Evolutionary conservation across 2,329 filamentous ascomycete species (phyloP), one percentile per base, ranked within the genome.

Genomic region (Pseudogymnoascus sp.): DNA sequence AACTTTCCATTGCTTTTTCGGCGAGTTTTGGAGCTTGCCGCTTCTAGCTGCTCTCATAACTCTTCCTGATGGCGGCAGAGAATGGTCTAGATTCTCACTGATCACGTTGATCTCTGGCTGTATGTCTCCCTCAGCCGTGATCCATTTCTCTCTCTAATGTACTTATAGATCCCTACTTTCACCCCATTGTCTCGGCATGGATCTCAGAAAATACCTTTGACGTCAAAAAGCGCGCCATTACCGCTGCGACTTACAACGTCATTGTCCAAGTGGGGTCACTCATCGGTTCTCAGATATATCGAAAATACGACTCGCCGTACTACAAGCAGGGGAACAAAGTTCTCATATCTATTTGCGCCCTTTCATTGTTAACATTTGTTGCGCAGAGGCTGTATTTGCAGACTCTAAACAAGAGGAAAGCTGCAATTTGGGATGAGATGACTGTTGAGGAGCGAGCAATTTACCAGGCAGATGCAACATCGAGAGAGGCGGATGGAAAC

Each of bases 311-410:
- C 63, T 76, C 77, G 5, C 83, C 83, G 0, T 80, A 82, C 68
- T 87, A 85, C 70, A 80, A 82, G 64, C 77, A 69, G 3, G 84
- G 84, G 7, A 87, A 87, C 73, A 82, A 77, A 23, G 79, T 85
- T 2, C 76, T 85, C 59, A 79, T 87, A 23, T 80, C 76, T 1
- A 76, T 87, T 59, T 74, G 80, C 2, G 77, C 76, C 0, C 76
- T 83, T 29, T 78, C 79, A 19, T 68, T 85, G 7, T 71, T 79
- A 0, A 68, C 80, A 0, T 85, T 86, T 56, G 26, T 85, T 33
- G 75, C 72, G 1, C 80, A 83, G 68, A 74, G 81, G 15, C 72
- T 78, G 64, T 77, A 75, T 35, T 70, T 83, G 44, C 67, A 76
- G 4, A 69, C 72, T 19, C 68, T 81, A 31, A 84, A 85, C 68